Conservation (phyloP, 2,329 filamentous ascomycete genomes). For the Pyrenophora graminea region DNA sequence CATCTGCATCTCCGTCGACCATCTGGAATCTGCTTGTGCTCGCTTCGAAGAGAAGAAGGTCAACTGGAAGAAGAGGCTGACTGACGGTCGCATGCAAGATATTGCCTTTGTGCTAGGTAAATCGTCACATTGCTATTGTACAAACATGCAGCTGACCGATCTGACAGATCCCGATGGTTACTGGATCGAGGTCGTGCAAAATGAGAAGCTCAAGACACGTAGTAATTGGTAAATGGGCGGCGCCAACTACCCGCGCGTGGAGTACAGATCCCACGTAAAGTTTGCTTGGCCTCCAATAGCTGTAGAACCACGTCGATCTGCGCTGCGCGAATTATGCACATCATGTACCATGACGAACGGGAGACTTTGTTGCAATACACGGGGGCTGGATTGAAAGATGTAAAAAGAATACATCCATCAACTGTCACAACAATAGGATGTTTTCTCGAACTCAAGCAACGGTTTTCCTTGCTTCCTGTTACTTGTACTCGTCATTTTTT, state of each 20-base stretch:
- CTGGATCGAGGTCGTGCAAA: constrained; percentile 80
- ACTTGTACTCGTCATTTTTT: background rate
- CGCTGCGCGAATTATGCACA: constrained; percentile 5
- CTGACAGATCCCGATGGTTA: constrained; percentile 72
- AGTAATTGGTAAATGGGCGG: constrained; percentile 42
- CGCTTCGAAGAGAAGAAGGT: constrained; percentile 82
- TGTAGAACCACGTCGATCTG: constrained; percentile 10
- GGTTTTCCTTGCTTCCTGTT: background rate
- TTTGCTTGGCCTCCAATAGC: constrained; percentile 18
- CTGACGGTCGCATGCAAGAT: constrained; percentile 89
- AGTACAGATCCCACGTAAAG: constrained; percentile 19
- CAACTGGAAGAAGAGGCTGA: constrained; percentile 93
- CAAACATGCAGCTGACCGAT: constrained; percentile 16
- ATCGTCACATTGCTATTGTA: constrained; percentile 8
- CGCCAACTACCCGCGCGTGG: constrained; percentile 12
- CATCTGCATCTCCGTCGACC: constrained; percentile 85
- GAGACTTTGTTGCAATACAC: background rate
- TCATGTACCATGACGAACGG: constrained; percentile 1
- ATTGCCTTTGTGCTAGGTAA: constrained; percentile 81
- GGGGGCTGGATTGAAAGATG: too few species aligned
- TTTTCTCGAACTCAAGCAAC: too few species aligned
- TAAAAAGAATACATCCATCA: background rate
- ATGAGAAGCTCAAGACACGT: constrained; percentile 64
- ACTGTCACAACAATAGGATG: too few species aligned
- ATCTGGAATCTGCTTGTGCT: constrained; percentile 83